These are phyloP conservation scores for Aureobasidium mangrovei DNA, from an alignment of 2,329 filamentous ascomycete species.

Conservation along the genomic window DNA sequence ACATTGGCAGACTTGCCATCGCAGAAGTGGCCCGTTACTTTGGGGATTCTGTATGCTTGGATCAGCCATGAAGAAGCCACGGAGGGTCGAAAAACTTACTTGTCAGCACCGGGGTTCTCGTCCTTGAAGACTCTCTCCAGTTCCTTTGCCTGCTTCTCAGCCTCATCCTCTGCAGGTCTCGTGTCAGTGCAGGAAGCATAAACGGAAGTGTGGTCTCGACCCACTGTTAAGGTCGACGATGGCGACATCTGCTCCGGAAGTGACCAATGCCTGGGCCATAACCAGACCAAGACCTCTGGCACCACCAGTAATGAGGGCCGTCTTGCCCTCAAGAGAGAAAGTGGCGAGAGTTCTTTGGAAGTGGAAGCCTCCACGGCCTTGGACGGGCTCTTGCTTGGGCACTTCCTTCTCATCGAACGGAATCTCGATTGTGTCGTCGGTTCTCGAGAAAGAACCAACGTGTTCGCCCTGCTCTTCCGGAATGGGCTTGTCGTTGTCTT, in stretches of 20 bases:
- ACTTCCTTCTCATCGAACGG: slow-evolving; percentile 73
- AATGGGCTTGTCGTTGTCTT: slow-evolving; percentile 19
- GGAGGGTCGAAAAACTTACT: slow-evolving; percentile 38
- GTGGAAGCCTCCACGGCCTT: slow-evolving; percentile 69
- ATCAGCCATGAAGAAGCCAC: background rate
- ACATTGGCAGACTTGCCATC: slow-evolving; percentile 39
- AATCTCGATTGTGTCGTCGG: slow-evolving; percentile 67
- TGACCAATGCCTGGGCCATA: slow-evolving; percentile 85
- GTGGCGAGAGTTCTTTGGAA: slow-evolving; percentile 76
- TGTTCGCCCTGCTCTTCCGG: slow-evolving; percentile 29
- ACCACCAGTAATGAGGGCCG: slow-evolving; percentile 81
- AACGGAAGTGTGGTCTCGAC: slow-evolving; percentile 25
- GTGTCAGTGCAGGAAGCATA: background rate
- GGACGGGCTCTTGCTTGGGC: slow-evolving; percentile 60
- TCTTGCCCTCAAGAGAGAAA: slow-evolving; percentile 78
- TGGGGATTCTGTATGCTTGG: slow-evolving; percentile 52
- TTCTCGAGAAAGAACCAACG: slow-evolving; percentile 67
- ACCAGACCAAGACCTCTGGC: slow-evolving; percentile 82
- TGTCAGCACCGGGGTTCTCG: slow-evolving; percentile 67
- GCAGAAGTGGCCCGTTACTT: slow-evolving; percentile 80
- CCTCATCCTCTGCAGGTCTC: slow-evolving; percentile 61
- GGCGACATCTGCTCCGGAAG: slow-evolving; percentile 79
- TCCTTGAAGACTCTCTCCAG: slow-evolving; percentile 67
- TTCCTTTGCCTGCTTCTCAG: slow-evolving; percentile 62
- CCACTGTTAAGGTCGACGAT: slow-evolving; percentile 89